phyloP scores from a whole-genome alignment of 2,329 filamentous ascomycete genomes.

The Proliferodiscus dingleyae region DNA sequence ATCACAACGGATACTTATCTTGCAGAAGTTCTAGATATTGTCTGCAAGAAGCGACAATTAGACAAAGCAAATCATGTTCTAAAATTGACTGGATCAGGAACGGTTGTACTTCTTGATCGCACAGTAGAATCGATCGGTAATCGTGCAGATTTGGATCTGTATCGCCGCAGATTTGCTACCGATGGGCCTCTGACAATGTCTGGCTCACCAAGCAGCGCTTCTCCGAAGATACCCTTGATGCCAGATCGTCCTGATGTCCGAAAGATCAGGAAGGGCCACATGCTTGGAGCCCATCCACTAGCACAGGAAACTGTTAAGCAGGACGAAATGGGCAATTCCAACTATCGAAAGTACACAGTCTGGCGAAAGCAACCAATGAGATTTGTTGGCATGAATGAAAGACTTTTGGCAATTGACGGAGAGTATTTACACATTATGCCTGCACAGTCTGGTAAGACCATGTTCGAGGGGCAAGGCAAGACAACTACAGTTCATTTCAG shows the following conservation, averaged over 20 bases:
- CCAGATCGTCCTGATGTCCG: slow-evolving; percentile 38
- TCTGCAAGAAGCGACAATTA: slow-evolving; percentile 71
- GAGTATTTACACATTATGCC: slow-evolving; percentile 87
- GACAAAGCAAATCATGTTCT: slow-evolving; percentile 77
- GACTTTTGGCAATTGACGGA: slow-evolving; percentile 73
- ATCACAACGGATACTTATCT: slow-evolving; percentile 81
- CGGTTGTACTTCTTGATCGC: slow-evolving; percentile 70
- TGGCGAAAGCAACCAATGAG: slow-evolving; percentile 80
- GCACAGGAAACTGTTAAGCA: slow-evolving; percentile 58
- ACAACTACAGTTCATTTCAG: slow-evolving; percentile 79
- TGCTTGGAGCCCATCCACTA: slow-evolving; percentile 60
- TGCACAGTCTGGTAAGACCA: slow-evolving; percentile 58
- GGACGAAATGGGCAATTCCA: slow-evolving; percentile 52
- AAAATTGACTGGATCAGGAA: slow-evolving; percentile 69
- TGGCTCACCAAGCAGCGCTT: slow-evolving; percentile 60
- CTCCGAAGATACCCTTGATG: slow-evolving; percentile 56
- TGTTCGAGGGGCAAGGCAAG: slow-evolving; percentile 61
- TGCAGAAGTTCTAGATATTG: slow-evolving; percentile 72
- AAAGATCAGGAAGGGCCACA: slow-evolving; percentile 49
- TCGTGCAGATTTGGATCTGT: slow-evolving; percentile 69
- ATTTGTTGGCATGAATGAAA: slow-evolving; percentile 70
- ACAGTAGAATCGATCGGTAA: slow-evolving; percentile 75
- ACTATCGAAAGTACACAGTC: slow-evolving; percentile 73
- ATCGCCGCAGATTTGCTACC: slow-evolving; percentile 68
- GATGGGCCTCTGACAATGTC: slow-evolving; percentile 66